phyloP scores from a whole-genome alignment of 1,139 yeast species.

The Lodderomyces jiufengensis region DNA sequence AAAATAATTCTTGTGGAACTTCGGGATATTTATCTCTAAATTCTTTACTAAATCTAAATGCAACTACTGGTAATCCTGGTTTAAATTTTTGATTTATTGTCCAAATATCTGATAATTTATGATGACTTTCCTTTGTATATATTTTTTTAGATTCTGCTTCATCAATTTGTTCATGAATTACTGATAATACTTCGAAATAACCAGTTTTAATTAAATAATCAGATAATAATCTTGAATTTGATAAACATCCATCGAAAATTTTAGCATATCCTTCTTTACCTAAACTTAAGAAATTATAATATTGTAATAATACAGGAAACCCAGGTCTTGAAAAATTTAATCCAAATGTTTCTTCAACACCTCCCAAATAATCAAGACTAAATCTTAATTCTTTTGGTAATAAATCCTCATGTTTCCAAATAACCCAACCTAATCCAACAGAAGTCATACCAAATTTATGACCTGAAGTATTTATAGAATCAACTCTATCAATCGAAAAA shows the following conservation, averaged over 20 bases:
- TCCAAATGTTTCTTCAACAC: slow-evolving; percentile 82
- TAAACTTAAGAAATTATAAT: slow-evolving; percentile 68
- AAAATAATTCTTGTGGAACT: slow-evolving; percentile 78
- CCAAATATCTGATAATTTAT: slow-evolving; percentile 5
- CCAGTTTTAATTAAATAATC: slow-evolving; percentile 60
- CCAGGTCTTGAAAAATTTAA: slow-evolving; percentile 93
- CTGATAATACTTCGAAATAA: slow-evolving; percentile 71
- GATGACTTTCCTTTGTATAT: slow-evolving; percentile 19
- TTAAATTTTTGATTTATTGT: slow-evolving; percentile 42
- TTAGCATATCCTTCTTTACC: slow-evolving; percentile 70
- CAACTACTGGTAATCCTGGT: slow-evolving; percentile 87
- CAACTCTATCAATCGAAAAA: slow-evolving; percentile 66
- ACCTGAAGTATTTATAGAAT: slow-evolving; percentile 87
- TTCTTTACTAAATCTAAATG: slow-evolving; percentile 66
- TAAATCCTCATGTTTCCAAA: slow-evolving; percentile 66
- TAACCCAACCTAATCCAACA: slow-evolving; percentile 91
- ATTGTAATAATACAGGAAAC: slow-evolving; percentile 83
- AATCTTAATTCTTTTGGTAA: slow-evolving; percentile 73
- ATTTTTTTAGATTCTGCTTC: slow-evolving; percentile 15
- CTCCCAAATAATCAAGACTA: slow-evolving; percentile 81
- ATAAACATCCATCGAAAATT: slow-evolving; percentile 59
- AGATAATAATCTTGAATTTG: slow-evolving; percentile 69
- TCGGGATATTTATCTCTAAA: slow-evolving; percentile 64
- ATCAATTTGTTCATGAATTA: slow-evolving; percentile 58
- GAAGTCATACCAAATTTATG: slow-evolving; percentile 90